Conservation (phyloP, 148 eudicot genomes). For the Rhododendron williamsianum region DNA sequence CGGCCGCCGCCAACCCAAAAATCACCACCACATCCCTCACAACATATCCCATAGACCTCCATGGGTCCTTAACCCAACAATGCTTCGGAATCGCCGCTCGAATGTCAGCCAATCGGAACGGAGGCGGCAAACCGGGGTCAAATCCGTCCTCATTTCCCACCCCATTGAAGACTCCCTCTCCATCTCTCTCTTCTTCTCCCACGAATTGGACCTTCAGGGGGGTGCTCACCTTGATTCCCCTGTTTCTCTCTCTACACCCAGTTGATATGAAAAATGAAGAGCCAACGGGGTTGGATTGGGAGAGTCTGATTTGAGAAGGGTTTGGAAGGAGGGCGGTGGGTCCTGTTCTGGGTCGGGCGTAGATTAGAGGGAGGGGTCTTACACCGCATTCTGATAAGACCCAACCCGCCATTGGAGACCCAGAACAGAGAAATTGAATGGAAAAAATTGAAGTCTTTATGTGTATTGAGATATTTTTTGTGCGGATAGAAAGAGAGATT, state of each 20-base stretch:
- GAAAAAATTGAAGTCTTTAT: not conserved
- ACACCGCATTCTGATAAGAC: constrained; percentile 77
- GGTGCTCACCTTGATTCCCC: constrained; percentile 59
- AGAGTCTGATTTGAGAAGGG: constrained; percentile 24
- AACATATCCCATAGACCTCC: constrained; percentile 41
- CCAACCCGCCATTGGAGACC: constrained; percentile 63
- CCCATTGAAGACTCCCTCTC: constrained; percentile 12
- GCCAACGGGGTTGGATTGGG: constrained; percentile 18
- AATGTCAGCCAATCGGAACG: constrained; percentile 34
- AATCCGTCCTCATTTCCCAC: constrained; percentile 21
- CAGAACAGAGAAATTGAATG: not conserved
- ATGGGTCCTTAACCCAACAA: constrained; percentile 46
- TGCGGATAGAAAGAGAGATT: not conserved
- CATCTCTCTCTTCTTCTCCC: constrained; percentile 19
- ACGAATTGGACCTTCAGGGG: constrained; percentile 37
- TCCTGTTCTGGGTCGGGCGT: constrained; percentile 44
- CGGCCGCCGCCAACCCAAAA: constrained; percentile 31
- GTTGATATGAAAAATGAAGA: constrained; percentile 17
- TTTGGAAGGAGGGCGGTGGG: constrained; percentile 12
- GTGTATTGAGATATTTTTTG: not conserved
- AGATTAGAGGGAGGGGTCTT: constrained; percentile 50
- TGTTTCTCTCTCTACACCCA: constrained; percentile 33
- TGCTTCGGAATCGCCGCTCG: constrained; percentile 45
- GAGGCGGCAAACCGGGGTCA: constrained; percentile 31
- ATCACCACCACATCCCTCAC: constrained; percentile 29